phyloP scores from a whole-genome alignment of 2,329 filamentous ascomycete species.

The Lomentospora prolificans region DNA sequence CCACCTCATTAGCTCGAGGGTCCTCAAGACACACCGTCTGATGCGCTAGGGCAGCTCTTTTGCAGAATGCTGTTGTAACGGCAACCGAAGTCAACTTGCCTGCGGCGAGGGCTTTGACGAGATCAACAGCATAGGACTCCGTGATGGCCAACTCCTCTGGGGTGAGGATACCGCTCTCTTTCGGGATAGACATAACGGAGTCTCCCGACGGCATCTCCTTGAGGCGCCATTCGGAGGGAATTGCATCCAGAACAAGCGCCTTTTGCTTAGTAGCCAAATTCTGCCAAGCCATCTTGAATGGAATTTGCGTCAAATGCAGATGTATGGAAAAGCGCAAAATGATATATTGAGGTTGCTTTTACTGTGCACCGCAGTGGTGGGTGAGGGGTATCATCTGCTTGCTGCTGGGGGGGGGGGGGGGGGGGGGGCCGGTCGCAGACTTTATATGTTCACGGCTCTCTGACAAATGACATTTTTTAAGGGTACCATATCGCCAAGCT shows the following conservation, averaged over 20 bases:
- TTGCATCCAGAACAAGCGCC: constrained; percentile 6
- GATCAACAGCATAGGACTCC: constrained; percentile 14
- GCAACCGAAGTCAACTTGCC: constrained; percentile 25
- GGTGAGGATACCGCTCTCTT: neutral
- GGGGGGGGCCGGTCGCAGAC: too few species aligned
- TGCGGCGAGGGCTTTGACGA: constrained; percentile 17
- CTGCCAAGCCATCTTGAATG: constrained; percentile 1
- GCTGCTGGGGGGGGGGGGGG: too few species aligned
- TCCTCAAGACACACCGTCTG: constrained; percentile 34
- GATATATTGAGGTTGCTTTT: too few species aligned
- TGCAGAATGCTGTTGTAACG: constrained; percentile 42
- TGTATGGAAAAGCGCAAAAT: too few species aligned
- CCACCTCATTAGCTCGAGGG: neutral
- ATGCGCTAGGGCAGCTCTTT: constrained; percentile 44
- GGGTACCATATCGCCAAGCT: too few species aligned
- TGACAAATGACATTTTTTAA: too few species aligned
- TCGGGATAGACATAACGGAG: neutral
- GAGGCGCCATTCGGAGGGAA: constrained; percentile 16
- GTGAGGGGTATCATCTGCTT: too few species aligned
- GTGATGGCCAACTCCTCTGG: constrained; percentile 1
- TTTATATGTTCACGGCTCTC: too few species aligned
- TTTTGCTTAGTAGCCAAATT: neutral
- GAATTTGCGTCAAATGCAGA: too few species aligned
- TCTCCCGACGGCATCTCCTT: constrained; percentile 1
- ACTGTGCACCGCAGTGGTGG: too few species aligned